Evolutionary conservation across 164 flowering plant genomes (phyloP).

Genomic region (Vitis rupestris): DNA sequence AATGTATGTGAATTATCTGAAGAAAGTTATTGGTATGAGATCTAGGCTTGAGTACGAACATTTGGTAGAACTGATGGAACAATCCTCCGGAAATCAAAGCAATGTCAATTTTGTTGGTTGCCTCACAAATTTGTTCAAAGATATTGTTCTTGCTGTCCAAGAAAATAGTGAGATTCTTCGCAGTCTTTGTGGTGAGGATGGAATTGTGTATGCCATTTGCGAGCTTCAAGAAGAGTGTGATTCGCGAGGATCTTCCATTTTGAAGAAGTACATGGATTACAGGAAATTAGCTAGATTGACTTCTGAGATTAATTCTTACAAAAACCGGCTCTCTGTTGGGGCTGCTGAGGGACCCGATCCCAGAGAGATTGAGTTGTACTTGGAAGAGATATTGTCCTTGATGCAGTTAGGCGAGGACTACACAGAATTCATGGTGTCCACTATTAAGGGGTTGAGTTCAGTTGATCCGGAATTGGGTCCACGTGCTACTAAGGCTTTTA

Average conservation of each 20-base stretch:
- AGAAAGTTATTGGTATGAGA: slow-evolving; percentile 77
- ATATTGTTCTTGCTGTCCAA: slow-evolving; percentile 84
- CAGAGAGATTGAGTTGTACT: slow-evolving; percentile 75
- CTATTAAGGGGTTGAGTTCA: slow-evolving; percentile 71
- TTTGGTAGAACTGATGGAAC: slow-evolving; percentile 64
- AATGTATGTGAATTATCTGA: slow-evolving; percentile 73
- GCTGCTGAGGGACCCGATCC: slow-evolving; percentile 84
- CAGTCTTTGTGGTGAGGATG: slow-evolving; percentile 85
- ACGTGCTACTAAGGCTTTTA: slow-evolving; percentile 79
- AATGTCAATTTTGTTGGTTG: slow-evolving; percentile 68
- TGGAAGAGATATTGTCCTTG: slow-evolving; percentile 77
- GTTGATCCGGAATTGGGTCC: slow-evolving; percentile 83
- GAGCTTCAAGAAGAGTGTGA: slow-evolving; percentile 96
- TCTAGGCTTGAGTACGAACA: slow-evolving; percentile 75
- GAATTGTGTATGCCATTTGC: slow-evolving; percentile 77
- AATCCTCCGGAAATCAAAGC: slow-evolving; percentile 18
- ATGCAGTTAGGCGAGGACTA: slow-evolving; percentile 89
- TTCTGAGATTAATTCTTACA: slow-evolving; percentile 76
- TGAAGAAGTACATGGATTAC: slow-evolving; percentile 85
- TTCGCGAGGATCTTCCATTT: slow-evolving; percentile 58
- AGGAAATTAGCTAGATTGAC: slow-evolving; percentile 61
- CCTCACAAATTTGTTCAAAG: slow-evolving; percentile 83
- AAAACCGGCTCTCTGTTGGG: slow-evolving; percentile 69
- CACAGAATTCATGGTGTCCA: slow-evolving; percentile 82
- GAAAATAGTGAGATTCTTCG: slow-evolving; percentile 73